Percentiles rank a stretch among this genome's conserved stretches.
Conservation (phyloP, 23 red algal genomes). For the Gracilaria domingensis region DNA sequence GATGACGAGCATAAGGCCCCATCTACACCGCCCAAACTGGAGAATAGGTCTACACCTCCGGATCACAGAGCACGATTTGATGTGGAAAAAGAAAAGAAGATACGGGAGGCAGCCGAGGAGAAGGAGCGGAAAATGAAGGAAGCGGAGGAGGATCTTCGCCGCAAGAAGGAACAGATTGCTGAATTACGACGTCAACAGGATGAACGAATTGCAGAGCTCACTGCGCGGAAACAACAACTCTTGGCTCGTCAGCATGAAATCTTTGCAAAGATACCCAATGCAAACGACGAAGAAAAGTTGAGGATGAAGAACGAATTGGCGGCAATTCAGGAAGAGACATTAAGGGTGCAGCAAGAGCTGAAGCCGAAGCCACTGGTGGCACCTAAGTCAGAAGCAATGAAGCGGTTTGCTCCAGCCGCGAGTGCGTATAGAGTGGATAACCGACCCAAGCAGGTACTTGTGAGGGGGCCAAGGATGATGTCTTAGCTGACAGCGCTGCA, state of each 20-base stretch:
- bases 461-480: conserved; percentile 46
- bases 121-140: conserved; percentile 42
- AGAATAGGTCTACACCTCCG: background rate
- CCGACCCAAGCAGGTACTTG: conserved; percentile 54
- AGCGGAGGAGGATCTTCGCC: conserved; percentile 46
- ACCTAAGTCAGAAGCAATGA: conserved; percentile 6
- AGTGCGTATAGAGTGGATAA: conserved; percentile 41
- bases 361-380: conserved; percentile 18
- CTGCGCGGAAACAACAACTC: conserved; percentile 28
- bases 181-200: conserved; percentile 54
- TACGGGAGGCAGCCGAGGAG: background rate
- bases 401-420: background rate
- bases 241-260: conserved; percentile 41
- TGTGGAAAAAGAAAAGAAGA: conserved; percentile 3
- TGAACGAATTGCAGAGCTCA: conserved; percentile 20
- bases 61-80: background rate
- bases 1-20: background rate
- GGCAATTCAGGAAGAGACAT: conserved; percentile 40
- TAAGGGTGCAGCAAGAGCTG: conserved; percentile 12
- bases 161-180: conserved; percentile 55
- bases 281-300: conserved; percentile 34
- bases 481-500: conserved; percentile 29
- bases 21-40: background rate
- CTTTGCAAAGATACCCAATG: conserved; percentile 26
- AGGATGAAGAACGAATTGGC: conserved; percentile 38